Base-by-base conservation (phyloP, 2,329 filamentous ascomycete species). In the Fusarium continuum region DNA sequence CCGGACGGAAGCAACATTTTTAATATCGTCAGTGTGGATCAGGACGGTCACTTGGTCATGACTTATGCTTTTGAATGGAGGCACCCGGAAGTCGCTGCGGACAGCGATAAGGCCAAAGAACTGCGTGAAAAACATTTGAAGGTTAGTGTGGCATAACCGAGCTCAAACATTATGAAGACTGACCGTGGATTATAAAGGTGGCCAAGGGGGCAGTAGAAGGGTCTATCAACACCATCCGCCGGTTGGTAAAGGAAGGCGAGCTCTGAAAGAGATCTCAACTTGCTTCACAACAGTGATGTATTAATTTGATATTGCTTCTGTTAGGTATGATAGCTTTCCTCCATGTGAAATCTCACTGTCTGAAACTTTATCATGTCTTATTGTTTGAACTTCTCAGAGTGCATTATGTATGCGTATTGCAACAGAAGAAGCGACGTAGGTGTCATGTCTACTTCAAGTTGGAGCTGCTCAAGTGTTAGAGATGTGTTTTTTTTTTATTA, bases 61-160 rank as follows among this genome's bases (percentile, higher is more conserved):
- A 78, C 73, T 16, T 78, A 74, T 38, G 65, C 68, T 5, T 78
- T 78, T 47, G 74, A 73, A 62, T 77, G 75, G 76, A 61, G 68
- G 23, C 72, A 76, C 26, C 65, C 73, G 1, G 68, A 67, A 3
- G 61, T 77, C 2, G 32, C 53, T 11, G 68, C 65, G 28, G 73
- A 70, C 6, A 73, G 70, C 48, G 66, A 67, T 6, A 64, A 70
- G 53, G 71, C 64, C 4, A 61, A 54, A 19, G 51, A 62, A 55
- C 25, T 75, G 8, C 65, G 71, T 25, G 65, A 70, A 35, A 55
- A 64, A 19, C 71, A 68, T 35, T 34, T 26, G 2, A 55, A 63
- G 43, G 67, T 70, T 69, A 45, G 38, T 5, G 10, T 22, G n/a
- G 10, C 20, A 3, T n/a, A 29, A 10, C 13, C 3, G 4, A 5